Evolutionary conservation across 495 filamentous ascomycete genomes (phyloP), one percentile per base, ranked within the genome.

Genomic region (Xylaria curta): DNA sequence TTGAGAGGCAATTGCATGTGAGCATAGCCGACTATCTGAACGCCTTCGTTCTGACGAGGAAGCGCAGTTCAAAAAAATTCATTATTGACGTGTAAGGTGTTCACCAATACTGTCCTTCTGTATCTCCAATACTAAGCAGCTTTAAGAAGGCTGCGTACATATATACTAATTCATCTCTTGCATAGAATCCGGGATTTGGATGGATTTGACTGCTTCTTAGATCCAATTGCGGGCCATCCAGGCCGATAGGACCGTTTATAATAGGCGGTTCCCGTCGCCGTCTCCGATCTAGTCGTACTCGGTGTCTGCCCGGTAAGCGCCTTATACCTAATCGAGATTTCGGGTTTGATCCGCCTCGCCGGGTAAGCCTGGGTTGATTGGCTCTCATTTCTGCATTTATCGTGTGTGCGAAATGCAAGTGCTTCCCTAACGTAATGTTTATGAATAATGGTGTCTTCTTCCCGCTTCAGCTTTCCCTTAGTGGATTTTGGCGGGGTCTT

Each of bases 401-500:
- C 40, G 51, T 51, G 47, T 36, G 19, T 26, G 24, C 21, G 17
- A 38, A 26, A 60, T 68, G 40, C 53, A 60, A 26, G 53, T 46
- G 40, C 38, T 60, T 46, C 40, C 19, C 38, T 46, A 73, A 78
- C 74, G 76, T 78, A 76, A 78, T 78, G 40, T n/a, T 63, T 69
- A 76, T 76, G 72, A 72, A 75, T 56, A 69, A 49, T 63, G 54
- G 54, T 49, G 71, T 47, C 33, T 62, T 73, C 69, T 73, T 53
- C 26, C 58, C 38, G 66, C 65, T 62, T 61, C 72, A 66, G 65
- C 59, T 58, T 71, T 73, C 40, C 38, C 66, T 67, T 73, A 72
- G 76, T 78, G 76, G 76, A 47, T 72, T 76, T 49, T 66, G 63
- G 74, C 72, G 76, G 74, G 76, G 75, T 68, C 63, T 63, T 31